Evolutionary conservation across 2,329 filamentous ascomycete genomes (phyloP).

Genomic region (Phialocephala subalpina): DNA sequence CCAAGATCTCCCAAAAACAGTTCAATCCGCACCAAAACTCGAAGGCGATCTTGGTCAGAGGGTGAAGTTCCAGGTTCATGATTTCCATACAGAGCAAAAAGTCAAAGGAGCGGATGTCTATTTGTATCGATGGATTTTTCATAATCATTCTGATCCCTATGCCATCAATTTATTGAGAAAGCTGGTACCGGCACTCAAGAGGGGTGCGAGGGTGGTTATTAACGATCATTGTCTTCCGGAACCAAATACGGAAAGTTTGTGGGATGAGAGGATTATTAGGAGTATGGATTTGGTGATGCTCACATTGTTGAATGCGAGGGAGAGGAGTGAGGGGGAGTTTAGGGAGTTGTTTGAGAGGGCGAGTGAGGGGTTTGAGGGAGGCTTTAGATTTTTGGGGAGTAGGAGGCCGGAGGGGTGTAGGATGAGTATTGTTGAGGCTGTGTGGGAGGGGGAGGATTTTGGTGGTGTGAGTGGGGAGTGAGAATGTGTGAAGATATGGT

Average conservation of each 20-base stretch:
- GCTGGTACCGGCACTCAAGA: slow-evolving; percentile 62
- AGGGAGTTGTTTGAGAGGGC: slow-evolving; percentile 52
- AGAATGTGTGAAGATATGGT: background rate
- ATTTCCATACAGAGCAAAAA: slow-evolving; percentile 65
- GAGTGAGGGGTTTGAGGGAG: slow-evolving; percentile 39
- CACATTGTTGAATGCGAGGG: slow-evolving; percentile 58
- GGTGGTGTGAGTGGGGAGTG: slow-evolving; percentile 9
- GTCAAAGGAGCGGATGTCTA: slow-evolving; percentile 64
- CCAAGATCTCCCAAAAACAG: slow-evolving; percentile 58
- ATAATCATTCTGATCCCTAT: slow-evolving; percentile 66
- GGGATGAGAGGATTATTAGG: slow-evolving; percentile 56
- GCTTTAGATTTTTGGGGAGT: slow-evolving; percentile 55
- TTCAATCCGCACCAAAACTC: slow-evolving; percentile 55
- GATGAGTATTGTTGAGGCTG: slow-evolving; percentile 58
- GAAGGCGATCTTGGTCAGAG: slow-evolving; percentile 50
- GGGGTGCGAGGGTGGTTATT: slow-evolving; percentile 54
- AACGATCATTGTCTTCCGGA: slow-evolving; percentile 55
- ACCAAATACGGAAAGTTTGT: slow-evolving; percentile 49
- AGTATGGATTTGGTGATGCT: slow-evolving; percentile 63
- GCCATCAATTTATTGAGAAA: slow-evolving; percentile 56
- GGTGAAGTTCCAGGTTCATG: slow-evolving; percentile 54
- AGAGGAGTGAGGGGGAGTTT: slow-evolving; percentile 57
- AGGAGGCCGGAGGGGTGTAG: slow-evolving; percentile 51
- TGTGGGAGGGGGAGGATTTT: slow-evolving; percentile 50
- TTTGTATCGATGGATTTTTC: slow-evolving; percentile 66